Evolutionary conservation across 2,329 filamentous ascomycete genomes (phyloP).

Genomic region (Apiospora aurea): DNA sequence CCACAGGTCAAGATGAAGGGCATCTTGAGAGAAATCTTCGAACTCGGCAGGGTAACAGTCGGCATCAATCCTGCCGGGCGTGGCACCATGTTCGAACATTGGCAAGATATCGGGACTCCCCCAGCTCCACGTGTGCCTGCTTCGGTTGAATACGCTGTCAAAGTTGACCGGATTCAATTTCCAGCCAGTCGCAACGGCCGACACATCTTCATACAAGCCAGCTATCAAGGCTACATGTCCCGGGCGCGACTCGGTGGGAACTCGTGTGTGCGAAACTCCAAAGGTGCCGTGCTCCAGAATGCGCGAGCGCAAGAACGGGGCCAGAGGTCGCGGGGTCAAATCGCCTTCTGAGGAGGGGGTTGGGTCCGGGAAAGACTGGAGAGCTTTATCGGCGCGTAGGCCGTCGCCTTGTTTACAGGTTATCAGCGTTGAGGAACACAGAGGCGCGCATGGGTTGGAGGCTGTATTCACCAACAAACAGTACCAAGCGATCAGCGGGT

Average conservation of each 20-base stretch:
- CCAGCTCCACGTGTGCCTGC: slow-evolving; percentile 98
- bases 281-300: slow-evolving; percentile 92
- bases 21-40: slow-evolving; percentile 89
- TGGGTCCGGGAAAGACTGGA: slow-evolving; percentile 90
- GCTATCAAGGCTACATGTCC: slow-evolving; percentile 97
- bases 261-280: slow-evolving; percentile 94
- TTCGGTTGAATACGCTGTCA: slow-evolving; percentile 97
- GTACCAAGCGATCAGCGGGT: slow-evolving; percentile 87
- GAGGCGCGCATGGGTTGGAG: not conserved
- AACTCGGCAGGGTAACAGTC: slow-evolving; percentile 82
- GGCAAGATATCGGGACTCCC: slow-evolving; percentile 96
- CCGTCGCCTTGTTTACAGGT: slow-evolving; percentile 71
- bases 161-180: slow-evolving; percentile 98
- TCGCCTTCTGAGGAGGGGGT: slow-evolving; percentile 69
- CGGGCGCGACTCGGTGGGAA: slow-evolving; percentile 94
- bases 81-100: slow-evolving; percentile 96
- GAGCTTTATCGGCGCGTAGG: slow-evolving; percentile 95
- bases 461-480: slow-evolving; percentile 78
- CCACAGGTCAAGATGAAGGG: slow-evolving; percentile 85
- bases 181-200: slow-evolving; percentile 96
- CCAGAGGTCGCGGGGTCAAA: slow-evolving; percentile 78
- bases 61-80: slow-evolving; percentile 86
- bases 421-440: slow-evolving; percentile 30
- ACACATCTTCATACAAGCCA: slow-evolving; percentile 96
- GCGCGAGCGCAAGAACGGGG: slow-evolving; percentile 89